These are phyloP conservation scores for Fusarium sp. DNA, from an alignment of 2,329 filamentous ascomycete genomes.

Conservation along the genomic window DNA sequence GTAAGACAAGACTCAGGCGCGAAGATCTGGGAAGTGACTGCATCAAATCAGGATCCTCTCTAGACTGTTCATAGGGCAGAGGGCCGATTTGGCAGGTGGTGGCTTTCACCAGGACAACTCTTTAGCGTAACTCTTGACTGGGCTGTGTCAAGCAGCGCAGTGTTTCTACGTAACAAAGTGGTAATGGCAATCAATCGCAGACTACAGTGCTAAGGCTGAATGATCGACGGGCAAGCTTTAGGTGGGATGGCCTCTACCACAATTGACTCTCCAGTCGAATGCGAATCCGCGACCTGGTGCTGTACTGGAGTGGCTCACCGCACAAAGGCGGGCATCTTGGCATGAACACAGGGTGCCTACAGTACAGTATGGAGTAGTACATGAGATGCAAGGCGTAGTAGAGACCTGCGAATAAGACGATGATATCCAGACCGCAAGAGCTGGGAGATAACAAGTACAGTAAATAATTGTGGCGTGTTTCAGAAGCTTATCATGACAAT, in stretches of 20 bases:
- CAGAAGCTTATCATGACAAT: neutral
- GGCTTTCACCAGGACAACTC: conserved; percentile 12
- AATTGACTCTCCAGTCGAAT: conserved; percentile 9
- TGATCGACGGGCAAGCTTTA: conserved; percentile 7
- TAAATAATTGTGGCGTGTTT: conserved; percentile 1
- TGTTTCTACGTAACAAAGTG: conserved; percentile 4
- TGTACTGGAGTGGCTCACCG: conserved; percentile 13
- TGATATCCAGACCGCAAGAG: conserved; percentile 17
- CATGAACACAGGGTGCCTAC: neutral
- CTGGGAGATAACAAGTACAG: neutral
- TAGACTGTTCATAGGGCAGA: conserved; percentile 30
- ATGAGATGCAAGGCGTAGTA: neutral
- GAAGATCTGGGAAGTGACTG: conserved; percentile 32
- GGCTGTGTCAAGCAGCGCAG: neutral
- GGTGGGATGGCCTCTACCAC: neutral
- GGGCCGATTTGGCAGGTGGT: conserved; percentile 17
- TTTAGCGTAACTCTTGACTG: neutral
- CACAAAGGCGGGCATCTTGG: neutral
- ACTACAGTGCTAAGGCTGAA: conserved; percentile 11
- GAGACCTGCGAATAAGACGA: conserved; percentile 3
- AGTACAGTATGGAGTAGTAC: neutral
- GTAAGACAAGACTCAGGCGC: conserved; percentile 39
- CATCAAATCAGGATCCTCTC: conserved; percentile 24
- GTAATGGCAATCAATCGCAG: conserved; percentile 6
- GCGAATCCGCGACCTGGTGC: conserved; percentile 1